These are phyloP conservation scores for Articulospora tetracladia DNA, from an alignment of 495 filamentous ascomycete genomes.

Conservation along the genomic window DNA sequence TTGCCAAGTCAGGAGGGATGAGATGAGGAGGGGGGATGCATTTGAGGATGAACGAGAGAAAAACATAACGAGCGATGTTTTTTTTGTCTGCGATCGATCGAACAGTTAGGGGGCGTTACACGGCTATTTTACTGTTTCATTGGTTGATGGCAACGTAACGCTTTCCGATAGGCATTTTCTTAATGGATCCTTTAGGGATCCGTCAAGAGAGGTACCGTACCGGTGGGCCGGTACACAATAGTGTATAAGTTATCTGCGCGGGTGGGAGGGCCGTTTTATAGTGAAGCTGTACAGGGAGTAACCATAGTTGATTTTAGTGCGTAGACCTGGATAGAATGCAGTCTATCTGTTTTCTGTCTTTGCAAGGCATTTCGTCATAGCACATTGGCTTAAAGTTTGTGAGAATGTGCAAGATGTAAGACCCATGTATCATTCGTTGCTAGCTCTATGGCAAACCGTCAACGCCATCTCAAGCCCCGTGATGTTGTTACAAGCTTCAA, in stretches of 20 bases:
- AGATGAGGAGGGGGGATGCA: background rate
- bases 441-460: conserved; percentile 9
- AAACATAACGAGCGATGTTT: conserved; percentile 1
- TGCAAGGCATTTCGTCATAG: background rate
- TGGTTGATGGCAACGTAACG: conserved; percentile 3
- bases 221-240: conserved; percentile 3
- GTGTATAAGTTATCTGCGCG: conserved; percentile 6
- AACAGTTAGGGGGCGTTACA: conserved; percentile 1
- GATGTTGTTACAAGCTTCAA: conserved; percentile 4
- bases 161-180: background rate
- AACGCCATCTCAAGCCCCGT: conserved; percentile 14
- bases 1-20: background rate
- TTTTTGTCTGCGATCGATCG: no score
- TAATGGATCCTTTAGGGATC: background rate
- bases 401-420: background rate
- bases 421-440: conserved; percentile 1
- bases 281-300: background rate
- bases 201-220: background rate
- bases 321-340: conserved; percentile 25
- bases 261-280: background rate
- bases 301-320: background rate
- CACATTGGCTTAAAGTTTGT: background rate
- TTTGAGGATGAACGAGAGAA: background rate
- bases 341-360: conserved; percentile 19
- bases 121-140: background rate